Evolutionary conservation across 2,329 filamentous ascomycete species (phyloP).

Genomic region (Hypoxylon sp.): DNA sequence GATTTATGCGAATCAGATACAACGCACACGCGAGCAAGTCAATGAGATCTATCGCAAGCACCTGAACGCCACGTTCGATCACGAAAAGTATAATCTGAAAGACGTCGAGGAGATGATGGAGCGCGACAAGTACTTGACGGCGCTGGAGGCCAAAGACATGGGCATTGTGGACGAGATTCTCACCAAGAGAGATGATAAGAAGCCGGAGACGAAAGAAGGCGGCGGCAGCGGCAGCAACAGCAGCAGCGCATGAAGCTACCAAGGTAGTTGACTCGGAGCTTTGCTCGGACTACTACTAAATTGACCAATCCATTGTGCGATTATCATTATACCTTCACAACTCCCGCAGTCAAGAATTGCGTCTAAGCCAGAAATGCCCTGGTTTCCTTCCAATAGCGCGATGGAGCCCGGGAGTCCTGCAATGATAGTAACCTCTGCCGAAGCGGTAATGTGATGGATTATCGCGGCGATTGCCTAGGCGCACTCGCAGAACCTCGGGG

Average conservation of each 20-base stretch:
- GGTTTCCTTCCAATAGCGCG: constrained; percentile 7
- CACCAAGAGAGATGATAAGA: constrained; percentile 67
- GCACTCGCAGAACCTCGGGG: constrained; percentile 19
- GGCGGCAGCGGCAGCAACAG: neutral
- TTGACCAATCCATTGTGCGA: constrained; percentile 1
- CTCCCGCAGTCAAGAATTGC: constrained; percentile 2
- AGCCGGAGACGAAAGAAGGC: constrained; percentile 37
- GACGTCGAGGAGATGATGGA: constrained; percentile 97
- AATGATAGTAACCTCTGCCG: constrained; percentile 7
- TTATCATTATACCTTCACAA: constrained; percentile 4
- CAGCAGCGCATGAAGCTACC: constrained; percentile 13
- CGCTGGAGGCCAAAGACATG: constrained; percentile 87
- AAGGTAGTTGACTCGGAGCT: neutral
- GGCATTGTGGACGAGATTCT: constrained; percentile 94
- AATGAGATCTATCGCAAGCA: constrained; percentile 92
- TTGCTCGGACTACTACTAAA: neutral
- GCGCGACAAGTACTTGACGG: constrained; percentile 92
- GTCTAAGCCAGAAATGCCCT: constrained; percentile 9
- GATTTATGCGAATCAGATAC: constrained; percentile 97
- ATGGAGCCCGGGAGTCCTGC: constrained; percentile 25
- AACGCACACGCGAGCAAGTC: constrained; percentile 84
- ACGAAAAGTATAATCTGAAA: constrained; percentile 81
- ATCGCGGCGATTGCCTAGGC: constrained; percentile 27
- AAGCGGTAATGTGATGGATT: constrained; percentile 9
- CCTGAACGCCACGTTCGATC: constrained; percentile 79